Base-by-base conservation (phyloP, 352 stramenopile genomes). In the Globisporangium takayamanum region DNA sequence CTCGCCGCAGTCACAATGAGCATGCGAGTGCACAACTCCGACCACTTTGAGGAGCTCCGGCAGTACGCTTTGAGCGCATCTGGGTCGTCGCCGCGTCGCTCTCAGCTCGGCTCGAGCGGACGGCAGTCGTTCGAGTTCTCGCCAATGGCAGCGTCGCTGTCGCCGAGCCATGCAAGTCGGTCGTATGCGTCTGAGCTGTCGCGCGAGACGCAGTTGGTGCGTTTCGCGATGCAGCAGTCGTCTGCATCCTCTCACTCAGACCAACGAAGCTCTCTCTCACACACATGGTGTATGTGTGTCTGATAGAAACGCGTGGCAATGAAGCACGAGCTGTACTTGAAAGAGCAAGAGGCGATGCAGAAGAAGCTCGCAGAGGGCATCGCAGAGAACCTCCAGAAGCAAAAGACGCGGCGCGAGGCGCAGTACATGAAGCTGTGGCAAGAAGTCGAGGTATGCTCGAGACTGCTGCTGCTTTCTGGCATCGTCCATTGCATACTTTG, bases 281-380 rank as follows among this genome's bases (percentile, higher is more conserved):
- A 7, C 61, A 11, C 55, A 20, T 7, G 26, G 2, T 11, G 4
- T 50, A 52, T 48, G 20, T 4, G 2, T 53, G 33, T 5, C 26
- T 30, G 16, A 37, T 52, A 91, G 70, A 87, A 86, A 79, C 78
- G 81, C 14, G 72, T 89, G 57, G 30, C 67, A 2, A 84, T 89
- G 73, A 91, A 91, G 56, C 75, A 91, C 56, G 81, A 89, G 56
- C 55, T 89, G 30, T 86, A 91, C 60, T 63, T 74, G 57, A 81
- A 80, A 47, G 81, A 91, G 55, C 78, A 88, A 55, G 77, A 88
- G 37, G 72, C 65, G 11, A 67, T 83, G 55, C 67, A 79, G 50
- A 78, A 80, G 46, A 85, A 91, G 41, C 58, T 91, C 10, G 59
- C 72, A 0, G 75, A 84, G 30, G 70, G 66, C n/a, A 86, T 88